Evolutionary conservation across 352 stramenopile species (phyloP).

Genomic region (Aphanomyces astaci): DNA sequence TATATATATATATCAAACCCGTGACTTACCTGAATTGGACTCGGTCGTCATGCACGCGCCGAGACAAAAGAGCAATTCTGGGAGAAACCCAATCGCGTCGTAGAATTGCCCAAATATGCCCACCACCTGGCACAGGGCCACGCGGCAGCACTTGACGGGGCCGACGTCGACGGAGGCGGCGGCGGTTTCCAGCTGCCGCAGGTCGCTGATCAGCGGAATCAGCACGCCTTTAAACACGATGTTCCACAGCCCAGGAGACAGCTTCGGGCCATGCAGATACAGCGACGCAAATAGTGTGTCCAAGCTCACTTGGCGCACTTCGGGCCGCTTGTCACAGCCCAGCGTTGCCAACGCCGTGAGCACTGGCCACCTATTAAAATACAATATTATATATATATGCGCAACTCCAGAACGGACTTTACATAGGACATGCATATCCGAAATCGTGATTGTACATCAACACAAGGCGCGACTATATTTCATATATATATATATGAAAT

Average conservation of each 20-base stretch:
- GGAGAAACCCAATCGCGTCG: conserved; percentile 65
- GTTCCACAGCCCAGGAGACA: conserved; percentile 67
- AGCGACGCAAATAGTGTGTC: conserved; percentile 69
- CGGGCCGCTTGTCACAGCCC: conserved; percentile 82
- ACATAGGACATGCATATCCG: too few relatives aligned
- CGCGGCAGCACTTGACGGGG: not conserved
- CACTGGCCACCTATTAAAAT: conserved; percentile 96
- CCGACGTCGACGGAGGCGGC: not conserved
- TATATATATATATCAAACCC: too few relatives aligned
- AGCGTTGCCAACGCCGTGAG: conserved; percentile 93
- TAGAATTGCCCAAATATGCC: conserved; percentile 75
- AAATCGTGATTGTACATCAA: too few relatives aligned
- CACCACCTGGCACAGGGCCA: conserved; percentile 28
- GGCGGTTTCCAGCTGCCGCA: conserved; percentile 10
- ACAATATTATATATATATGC: too few relatives aligned
- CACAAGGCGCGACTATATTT: too few relatives aligned
- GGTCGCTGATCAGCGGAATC: conserved; percentile 54
- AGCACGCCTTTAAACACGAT: conserved; percentile 82
- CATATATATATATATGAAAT: too few relatives aligned
- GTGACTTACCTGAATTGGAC: conserved; percentile 34
- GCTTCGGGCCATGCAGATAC: conserved; percentile 55
- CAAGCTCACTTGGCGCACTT: conserved; percentile 77
- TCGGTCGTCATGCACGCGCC: conserved; percentile 76
- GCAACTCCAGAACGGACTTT: too few relatives aligned
- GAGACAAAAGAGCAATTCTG: conserved; percentile 66